Evolutionary conservation across 139 green algal species (phyloP), one percentile per base, ranked within the genome.

Genomic region (Eudorina sp.): DNA sequence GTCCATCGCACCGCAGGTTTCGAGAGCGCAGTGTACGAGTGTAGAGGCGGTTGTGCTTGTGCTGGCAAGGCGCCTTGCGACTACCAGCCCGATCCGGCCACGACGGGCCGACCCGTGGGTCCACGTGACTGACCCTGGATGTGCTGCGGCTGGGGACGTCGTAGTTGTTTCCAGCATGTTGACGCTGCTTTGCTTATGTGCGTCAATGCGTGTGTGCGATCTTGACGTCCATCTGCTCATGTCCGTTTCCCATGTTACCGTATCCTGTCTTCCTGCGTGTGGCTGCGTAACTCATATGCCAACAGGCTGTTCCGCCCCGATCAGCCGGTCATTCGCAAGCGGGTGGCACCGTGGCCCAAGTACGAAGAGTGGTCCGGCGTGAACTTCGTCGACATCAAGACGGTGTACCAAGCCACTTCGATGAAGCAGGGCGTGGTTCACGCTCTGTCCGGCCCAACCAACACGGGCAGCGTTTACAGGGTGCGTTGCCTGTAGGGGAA

Each of bases 221-320:
- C n/a, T n/a, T n/a, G n/a, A 31, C 75, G 53, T 45, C 60, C 51
- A 48, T 8, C 48, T 68, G n/a, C n/a, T n/a, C n/a, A n/a, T 66
- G 14, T 46, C 75, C 46, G 48, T 51, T 19, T 43, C 16, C 51
- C 51, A 11, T 76, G 68, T 76, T 23, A 60, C 41, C 43, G 58
- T 58, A 41, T 58, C 68, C 13, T 36, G 5, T 53, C 68, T 38
- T 27, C 31, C 7, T 53, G 68, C n/a, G 38, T 11, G 38, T 76
- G 68, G 29, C 36, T 16, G 68, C 68, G 48, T 36, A 79, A 58
- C 70, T 41, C 23, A 38, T 5, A 21, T 58, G 70, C 43, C 41
- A 25, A 34, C 74, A 83, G 74, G 74, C 74, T 68, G 31, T 83
- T 83, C 74, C 74, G 46, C 74, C 66, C 74, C n/a, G n/a, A n/a